These are phyloP conservation scores for Cryphonectria parasitica DNA, from an alignment of 2,329 filamentous ascomycete species.

Conservation along the genomic window DNA sequence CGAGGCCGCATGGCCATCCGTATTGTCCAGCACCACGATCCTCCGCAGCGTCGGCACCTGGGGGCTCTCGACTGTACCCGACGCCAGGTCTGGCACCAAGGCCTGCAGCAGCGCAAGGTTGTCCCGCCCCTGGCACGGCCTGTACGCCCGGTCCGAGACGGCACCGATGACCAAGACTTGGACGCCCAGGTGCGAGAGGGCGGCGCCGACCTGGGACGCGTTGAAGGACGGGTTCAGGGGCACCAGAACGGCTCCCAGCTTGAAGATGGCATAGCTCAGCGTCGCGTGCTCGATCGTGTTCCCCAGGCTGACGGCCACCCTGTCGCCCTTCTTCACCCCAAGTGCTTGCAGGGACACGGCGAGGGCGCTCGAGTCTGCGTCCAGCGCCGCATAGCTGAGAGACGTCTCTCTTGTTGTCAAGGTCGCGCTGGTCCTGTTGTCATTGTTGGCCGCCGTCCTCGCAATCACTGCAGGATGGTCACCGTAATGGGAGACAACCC, in stretches of 20 bases:
- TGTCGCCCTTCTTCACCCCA: constrained; percentile 79
- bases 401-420: constrained; percentile 63
- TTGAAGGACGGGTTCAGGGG: constrained; percentile 93
- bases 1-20: constrained; percentile 49
- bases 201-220: constrained; percentile 73
- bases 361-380: constrained; percentile 75
- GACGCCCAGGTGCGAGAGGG: constrained; percentile 74
- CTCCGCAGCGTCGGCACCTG: constrained; percentile 70
- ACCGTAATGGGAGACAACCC: constrained; percentile 65
- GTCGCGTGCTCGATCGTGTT: constrained; percentile 84
- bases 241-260: constrained; percentile 92
- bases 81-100: constrained; percentile 49
- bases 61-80: constrained; percentile 43
- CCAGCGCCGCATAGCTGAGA: constrained; percentile 76
- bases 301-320: constrained; percentile 84
- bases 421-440: constrained; percentile 44
- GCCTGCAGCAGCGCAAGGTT: constrained; percentile 53
- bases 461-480: constrained; percentile 64
- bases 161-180: constrained; percentile 81
- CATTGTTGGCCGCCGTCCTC: constrained; percentile 38
- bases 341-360: constrained; percentile 70
- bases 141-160: constrained; percentile 81
- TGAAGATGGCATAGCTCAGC: constrained; percentile 88
- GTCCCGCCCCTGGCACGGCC: constrained; percentile 56
- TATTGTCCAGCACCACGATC: constrained; percentile 82